Percentiles rank a stretch among this genome's conserved stretches.
Evolutionary conservation across 352 stramenopile species (phyloP).

Genomic region (Discostella stelligera): DNA sequence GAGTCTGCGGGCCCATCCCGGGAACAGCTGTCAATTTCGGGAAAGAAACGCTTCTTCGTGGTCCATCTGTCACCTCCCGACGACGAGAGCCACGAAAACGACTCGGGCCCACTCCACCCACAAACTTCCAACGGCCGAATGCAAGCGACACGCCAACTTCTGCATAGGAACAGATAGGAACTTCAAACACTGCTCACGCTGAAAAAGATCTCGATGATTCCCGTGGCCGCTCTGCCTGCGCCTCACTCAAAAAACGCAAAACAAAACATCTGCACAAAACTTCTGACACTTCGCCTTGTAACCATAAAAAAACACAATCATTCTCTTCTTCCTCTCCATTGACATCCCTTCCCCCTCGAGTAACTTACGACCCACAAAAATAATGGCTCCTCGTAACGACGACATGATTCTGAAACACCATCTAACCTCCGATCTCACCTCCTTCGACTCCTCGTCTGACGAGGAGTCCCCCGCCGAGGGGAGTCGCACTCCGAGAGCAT

Average conservation of each 20-base stretch:
- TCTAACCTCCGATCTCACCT: constrained; percentile 24
- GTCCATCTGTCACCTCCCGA: background rate
- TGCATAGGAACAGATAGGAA: no score
- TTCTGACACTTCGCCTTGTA: background rate
- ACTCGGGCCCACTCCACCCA: background rate
- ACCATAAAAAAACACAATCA: background rate
- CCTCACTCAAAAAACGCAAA: no score
- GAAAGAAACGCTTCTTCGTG: background rate
- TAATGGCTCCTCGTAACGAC: background rate
- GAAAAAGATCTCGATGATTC: no score
- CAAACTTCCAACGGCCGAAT: background rate
- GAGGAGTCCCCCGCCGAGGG: constrained; percentile 10
- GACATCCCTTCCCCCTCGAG: no score
- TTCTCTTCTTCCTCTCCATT: no score
- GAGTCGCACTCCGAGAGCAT: background rate
- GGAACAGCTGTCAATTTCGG: background rate
- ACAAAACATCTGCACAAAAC: background rate
- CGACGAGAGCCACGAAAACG: background rate
- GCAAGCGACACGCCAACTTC: background rate
- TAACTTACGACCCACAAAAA: background rate
- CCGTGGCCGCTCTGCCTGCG: no score
- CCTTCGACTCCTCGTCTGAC: background rate
- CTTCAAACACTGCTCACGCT: no score
- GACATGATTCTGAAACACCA: constrained; percentile 13
- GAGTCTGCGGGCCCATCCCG: background rate